Conservation (phyloP, 208 protist species). For the Tritrichomonas musculus region DNA sequence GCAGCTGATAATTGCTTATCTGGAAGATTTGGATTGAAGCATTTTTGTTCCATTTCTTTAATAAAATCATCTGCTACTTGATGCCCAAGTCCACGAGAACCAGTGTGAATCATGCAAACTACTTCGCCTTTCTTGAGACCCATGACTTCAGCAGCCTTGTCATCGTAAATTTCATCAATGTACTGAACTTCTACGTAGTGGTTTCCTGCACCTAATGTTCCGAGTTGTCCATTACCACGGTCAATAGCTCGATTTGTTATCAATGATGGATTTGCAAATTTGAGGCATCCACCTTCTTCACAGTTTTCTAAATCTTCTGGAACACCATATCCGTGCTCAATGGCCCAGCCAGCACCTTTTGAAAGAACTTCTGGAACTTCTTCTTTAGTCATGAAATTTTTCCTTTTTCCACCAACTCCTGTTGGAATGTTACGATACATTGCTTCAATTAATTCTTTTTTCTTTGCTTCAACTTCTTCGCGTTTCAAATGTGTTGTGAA, state of each 20-base stretch:
- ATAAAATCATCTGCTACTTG: conserved; percentile 61
- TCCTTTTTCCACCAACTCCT: too few species aligned
- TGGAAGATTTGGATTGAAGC: conserved; percentile 55
- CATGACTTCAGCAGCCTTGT: conserved; percentile 59
- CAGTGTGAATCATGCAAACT: conserved; percentile 69
- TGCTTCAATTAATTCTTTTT: neutral
- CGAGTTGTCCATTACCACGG: conserved; percentile 64
- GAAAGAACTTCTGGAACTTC: conserved; percentile 62
- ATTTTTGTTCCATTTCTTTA: conserved; percentile 40
- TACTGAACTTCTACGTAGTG: conserved; percentile 64
- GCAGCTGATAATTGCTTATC: conserved; percentile 68
- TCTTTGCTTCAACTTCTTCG: conserved; percentile 46
- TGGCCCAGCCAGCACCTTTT: conserved; percentile 68
- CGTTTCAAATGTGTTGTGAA: conserved; percentile 67
- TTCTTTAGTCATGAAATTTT: neutral
- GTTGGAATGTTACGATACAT: neutral
- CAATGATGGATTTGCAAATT: conserved; percentile 57
- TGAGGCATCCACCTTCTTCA: conserved; percentile 59
- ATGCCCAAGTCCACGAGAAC: conserved; percentile 70
- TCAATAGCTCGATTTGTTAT: conserved; percentile 64
- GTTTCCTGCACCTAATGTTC: conserved; percentile 75
- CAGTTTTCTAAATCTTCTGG: conserved; percentile 71
- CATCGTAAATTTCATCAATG: conserved; percentile 71
- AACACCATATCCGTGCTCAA: conserved; percentile 67
- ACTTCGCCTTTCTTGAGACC: conserved; percentile 65